Evolutionary conservation across 305 asterid species (phyloP), one percentile per base, ranked within the genome.

Genomic region (Fraxinus dipetala): DNA sequence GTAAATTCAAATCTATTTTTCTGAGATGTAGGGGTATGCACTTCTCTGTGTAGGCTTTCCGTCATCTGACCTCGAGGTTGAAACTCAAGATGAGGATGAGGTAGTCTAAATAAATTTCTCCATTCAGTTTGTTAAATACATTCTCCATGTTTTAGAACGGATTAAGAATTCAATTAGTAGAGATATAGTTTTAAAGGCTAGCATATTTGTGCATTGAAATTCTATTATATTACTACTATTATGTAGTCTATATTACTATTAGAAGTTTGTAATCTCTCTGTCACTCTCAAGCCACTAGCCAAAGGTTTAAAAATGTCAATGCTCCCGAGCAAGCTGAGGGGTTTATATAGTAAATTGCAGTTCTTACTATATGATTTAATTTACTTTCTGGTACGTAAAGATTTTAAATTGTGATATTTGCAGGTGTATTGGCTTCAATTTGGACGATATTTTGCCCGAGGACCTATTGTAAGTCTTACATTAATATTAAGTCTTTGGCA

Each of bases 11-110:
- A 34, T 82, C 63, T 75, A 54, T 85, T 79, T 69, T 43, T 85
- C 36, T 87, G 82, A 79, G 72, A 63, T 87, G 86, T 84, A 95
- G 99, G 99, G 99, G 10, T 95, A 95, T 90, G 99, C 99, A n/a
- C 98, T 95, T 86, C 93, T 95, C 18, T 95, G 99, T 34, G 99
- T 94, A 83, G 98, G 99, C 86, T 94, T 87, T 88, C 99, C 99
- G 1, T 90, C 94, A 40, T 92, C 99, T 70, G 99, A 96, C 86
- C 90, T 96, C 79, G 98, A 91, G 90, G 98, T 96, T 74, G 99
- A 94, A 88, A 96, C 99, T 59, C 98, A 96, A 84, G 98, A 96
- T 69, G 99, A 96, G 88, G 99, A 96, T 81, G 99, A 96, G 99
- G 99, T 96, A 91, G 63, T 77, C 11, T 48, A 48, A 74, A 56